A percentile compares a stretch with the other conserved stretches of the same genome.
These are phyloP conservation scores for Bipolaris oryzae DNA, from an alignment of 2,329 filamentous ascomycete species.

Conservation along the genomic window DNA sequence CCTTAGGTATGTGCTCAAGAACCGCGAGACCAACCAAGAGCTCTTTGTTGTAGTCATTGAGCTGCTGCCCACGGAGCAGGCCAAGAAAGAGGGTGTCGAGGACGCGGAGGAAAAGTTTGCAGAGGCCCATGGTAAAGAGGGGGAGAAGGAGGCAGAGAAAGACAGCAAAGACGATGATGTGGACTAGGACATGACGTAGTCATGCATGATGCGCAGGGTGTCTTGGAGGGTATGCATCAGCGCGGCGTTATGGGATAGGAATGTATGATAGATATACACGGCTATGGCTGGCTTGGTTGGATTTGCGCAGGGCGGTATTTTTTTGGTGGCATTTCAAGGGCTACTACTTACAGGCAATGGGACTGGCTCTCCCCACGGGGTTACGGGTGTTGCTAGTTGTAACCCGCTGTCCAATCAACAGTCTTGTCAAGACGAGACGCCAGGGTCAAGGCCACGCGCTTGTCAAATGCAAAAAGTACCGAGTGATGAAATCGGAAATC, in stretches of 20 bases:
- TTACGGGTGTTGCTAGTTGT: background rate
- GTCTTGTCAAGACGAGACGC: too few relatives aligned
- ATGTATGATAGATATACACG: background rate
- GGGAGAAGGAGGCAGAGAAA: slow-evolving; percentile 22
- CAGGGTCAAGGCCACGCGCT: background rate
- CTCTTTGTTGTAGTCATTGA: slow-evolving; percentile 85
- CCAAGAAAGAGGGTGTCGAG: slow-evolving; percentile 31
- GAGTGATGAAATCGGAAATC: too few relatives aligned
- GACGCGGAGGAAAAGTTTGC: slow-evolving; percentile 34
- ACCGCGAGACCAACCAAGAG: slow-evolving; percentile 72
- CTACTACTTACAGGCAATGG: background rate
- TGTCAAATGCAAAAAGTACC: too few relatives aligned
- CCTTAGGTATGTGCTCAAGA: slow-evolving; percentile 90
- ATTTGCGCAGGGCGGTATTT: background rate
- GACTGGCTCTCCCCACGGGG: background rate
- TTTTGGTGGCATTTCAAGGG: background rate
- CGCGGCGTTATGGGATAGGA: slow-evolving; percentile 8
- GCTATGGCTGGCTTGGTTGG: background rate
- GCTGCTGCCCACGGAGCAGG: slow-evolving; percentile 71
- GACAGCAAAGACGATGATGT: slow-evolving; percentile 27
- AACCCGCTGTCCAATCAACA: background rate
- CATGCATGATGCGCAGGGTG: background rate
- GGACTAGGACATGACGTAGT: slow-evolving; percentile 15
- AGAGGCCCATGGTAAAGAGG: slow-evolving; percentile 24
- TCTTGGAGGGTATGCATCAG: background rate